phyloP scores from a whole-genome alignment of 306 rosid species.

The Geum urbanum region DNA sequence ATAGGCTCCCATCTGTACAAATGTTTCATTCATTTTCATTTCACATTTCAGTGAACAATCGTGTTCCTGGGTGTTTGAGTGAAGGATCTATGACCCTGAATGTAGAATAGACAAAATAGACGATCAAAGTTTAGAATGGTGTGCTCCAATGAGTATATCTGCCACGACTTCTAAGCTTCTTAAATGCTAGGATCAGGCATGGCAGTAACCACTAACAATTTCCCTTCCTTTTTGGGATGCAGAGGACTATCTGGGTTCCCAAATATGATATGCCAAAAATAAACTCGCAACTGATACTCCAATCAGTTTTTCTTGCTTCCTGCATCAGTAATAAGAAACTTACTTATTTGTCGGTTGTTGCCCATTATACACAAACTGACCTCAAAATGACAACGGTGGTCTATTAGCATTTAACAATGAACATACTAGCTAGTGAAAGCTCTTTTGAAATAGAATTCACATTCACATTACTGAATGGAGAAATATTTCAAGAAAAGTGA shows the following conservation, averaged over 20 bases:
- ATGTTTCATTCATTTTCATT: neutral
- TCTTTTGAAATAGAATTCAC: neutral
- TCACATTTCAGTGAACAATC: neutral
- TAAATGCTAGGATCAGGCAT: neutral
- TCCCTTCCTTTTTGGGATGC: too few species aligned
- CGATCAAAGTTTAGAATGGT: neutral
- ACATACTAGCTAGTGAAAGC: neutral
- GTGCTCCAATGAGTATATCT: neutral
- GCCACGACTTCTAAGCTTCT: too few species aligned
- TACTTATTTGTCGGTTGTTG: too few species aligned
- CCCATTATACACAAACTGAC: neutral
- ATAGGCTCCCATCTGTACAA: too few species aligned
- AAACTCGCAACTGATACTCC: neutral
- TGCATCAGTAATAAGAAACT: neutral
- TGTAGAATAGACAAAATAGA: neutral
- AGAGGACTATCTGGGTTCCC: too few species aligned
- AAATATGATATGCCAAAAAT: neutral
- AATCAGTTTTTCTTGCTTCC: neutral
- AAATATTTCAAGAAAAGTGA: too few species aligned
- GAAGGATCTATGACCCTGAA: neutral
- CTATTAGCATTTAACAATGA: neutral
- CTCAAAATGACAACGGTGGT: neutral
- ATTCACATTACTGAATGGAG: neutral
- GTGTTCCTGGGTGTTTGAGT: neutral
- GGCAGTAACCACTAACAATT: neutral